Evolutionary conservation across 108 stramenopile genomes (phyloP).

Genomic region (Cyclotella cryptica): DNA sequence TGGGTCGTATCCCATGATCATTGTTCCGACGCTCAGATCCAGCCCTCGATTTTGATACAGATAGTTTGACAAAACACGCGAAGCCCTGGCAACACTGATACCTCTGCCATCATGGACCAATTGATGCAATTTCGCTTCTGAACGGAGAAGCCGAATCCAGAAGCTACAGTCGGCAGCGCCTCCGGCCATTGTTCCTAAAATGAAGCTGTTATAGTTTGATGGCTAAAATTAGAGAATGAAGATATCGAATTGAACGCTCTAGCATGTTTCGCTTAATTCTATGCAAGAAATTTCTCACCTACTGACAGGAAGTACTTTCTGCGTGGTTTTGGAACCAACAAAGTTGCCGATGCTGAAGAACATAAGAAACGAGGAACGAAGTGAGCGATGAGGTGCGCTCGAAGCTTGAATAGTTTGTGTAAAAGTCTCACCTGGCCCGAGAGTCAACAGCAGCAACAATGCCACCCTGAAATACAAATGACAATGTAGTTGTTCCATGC

Average conservation of each 20-base stretch:
- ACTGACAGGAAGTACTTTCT: slow-evolving; percentile 88
- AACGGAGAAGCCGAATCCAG: slow-evolving; percentile 81
- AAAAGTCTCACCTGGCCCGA: slow-evolving; percentile 49
- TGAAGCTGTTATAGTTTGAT: slow-evolving; percentile 35
- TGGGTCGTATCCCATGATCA: slow-evolving; percentile 83
- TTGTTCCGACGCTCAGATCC: slow-evolving; percentile 84
- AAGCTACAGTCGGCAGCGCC: slow-evolving; percentile 88
- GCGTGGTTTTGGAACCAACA: slow-evolving; percentile 84
- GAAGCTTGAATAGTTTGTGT: neutral
- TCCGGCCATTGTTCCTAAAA: slow-evolving; percentile 92
- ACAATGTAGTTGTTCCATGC: slow-evolving; percentile 90
- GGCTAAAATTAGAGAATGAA: neutral
- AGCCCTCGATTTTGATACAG: slow-evolving; percentile 66
- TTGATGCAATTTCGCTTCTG: slow-evolving; percentile 75
- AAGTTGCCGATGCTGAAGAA: slow-evolving; percentile 80
- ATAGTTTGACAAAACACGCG: slow-evolving; percentile 68
- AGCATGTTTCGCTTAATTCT: neutral
- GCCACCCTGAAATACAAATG: slow-evolving; percentile 87
- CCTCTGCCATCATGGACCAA: slow-evolving; percentile 58
- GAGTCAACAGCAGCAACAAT: slow-evolving; percentile 89
- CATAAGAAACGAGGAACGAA: neutral
- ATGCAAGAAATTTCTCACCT: slow-evolving; percentile 19
- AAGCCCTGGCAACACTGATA: slow-evolving; percentile 81
- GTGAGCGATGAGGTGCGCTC: neutral
- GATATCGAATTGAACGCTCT: neutral